Conservation (phyloP, 345 rosid species). For the Bruguiera sexangula region DNA sequence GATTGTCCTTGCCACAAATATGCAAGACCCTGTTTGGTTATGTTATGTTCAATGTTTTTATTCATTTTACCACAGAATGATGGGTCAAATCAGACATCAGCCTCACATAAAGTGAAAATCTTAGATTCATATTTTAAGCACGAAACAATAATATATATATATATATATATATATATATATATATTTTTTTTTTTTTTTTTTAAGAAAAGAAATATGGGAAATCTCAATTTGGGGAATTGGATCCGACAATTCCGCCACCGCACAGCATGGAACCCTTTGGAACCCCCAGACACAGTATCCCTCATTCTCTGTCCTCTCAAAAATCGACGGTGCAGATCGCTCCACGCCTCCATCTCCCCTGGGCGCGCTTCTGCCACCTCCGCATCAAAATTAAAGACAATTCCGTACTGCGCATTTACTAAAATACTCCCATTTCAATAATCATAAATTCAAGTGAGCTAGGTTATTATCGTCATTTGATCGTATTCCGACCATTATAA, state of each 20-base stretch:
- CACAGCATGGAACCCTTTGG: slow-evolving; percentile 32
- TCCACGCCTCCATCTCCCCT: slow-evolving; percentile 16
- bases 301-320: not conserved
- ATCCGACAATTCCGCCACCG: slow-evolving; percentile 64
- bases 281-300: not conserved
- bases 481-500: not conserved
- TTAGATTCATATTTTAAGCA: too few species aligned
- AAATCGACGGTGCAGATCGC: slow-evolving; percentile 45
- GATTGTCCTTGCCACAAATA: not conserved
- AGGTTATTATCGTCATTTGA: slow-evolving; percentile 1
- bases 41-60: not conserved
- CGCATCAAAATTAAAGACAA: slow-evolving; percentile 7
- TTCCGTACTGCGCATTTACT: slow-evolving; percentile 1
- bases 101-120: too few species aligned
- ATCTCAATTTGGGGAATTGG: slow-evolving; percentile 16
- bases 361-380: slow-evolving; percentile 27
- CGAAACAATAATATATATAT: too few species aligned
- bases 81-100: too few species aligned
- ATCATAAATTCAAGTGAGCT: not conserved
- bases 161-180: too few species aligned
- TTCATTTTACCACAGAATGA: not conserved
- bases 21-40: not conserved
- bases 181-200: too few species aligned
- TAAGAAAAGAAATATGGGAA: not conserved
- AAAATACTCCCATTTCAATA: not conserved